phyloP scores from a whole-genome alignment of 192 early-diverging fungal genomes.

The Chytriomyces confervae region DNA sequence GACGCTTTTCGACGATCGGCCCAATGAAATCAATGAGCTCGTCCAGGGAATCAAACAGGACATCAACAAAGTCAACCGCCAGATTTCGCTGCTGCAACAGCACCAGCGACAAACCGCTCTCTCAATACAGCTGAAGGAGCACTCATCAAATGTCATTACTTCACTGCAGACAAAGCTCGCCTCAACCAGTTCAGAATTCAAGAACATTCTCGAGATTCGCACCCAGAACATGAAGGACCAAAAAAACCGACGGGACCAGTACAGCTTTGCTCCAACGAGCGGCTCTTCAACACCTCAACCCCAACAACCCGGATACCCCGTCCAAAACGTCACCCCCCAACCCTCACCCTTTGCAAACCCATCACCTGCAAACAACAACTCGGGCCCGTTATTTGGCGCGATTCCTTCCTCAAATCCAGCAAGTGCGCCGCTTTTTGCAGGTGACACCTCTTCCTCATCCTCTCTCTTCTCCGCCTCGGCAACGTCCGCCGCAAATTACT shows the following conservation, averaged over 20 bases:
- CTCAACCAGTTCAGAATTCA: conserved; percentile 87
- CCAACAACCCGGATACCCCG: conserved; percentile 23
- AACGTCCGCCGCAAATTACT: conserved; percentile 28
- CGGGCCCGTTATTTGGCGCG: background rate
- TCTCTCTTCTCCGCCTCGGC: conserved; percentile 29
- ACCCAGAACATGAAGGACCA: conserved; percentile 95
- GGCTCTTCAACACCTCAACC: conserved; percentile 4
- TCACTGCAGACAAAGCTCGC: conserved; percentile 91
- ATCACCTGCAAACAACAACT: conserved; percentile 1
- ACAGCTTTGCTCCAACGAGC: conserved; percentile 55
- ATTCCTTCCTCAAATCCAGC: background rate
- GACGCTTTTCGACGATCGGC: conserved; percentile 96
- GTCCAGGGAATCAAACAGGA: conserved; percentile 95
- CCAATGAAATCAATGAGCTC: conserved; percentile 93
- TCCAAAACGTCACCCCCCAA: no score
- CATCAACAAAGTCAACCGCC: conserved; percentile 90
- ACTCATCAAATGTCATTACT: conserved; percentile 90
- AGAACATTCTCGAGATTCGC: conserved; percentile 93
- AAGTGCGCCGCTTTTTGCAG: conserved; percentile 9
- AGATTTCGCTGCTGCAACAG: conserved; percentile 86
- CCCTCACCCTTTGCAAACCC: background rate
- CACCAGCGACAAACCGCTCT: conserved; percentile 37
- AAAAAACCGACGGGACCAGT: conserved; percentile 88
- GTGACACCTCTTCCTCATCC: conserved; percentile 29
- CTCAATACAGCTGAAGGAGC: conserved; percentile 77